Conservation (phyloP, 176 grass and related monocot genomes). For the Elaeis guineensis region DNA sequence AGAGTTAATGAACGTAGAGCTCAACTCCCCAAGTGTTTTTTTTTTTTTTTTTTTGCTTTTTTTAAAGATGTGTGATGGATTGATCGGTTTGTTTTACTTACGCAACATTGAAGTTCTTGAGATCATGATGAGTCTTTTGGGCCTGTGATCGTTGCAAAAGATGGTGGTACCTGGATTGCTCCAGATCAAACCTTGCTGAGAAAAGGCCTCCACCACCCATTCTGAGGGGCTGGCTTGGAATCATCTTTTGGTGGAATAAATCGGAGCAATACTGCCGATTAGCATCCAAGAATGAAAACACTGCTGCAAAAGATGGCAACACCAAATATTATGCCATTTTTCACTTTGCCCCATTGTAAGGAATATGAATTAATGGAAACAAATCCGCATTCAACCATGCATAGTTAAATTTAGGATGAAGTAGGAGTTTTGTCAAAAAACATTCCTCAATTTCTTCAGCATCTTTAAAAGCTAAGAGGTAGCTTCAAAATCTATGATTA, state of each 20-base stretch:
- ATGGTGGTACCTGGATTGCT: slow-evolving; percentile 35
- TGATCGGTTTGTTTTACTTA: background rate
- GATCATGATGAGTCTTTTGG: slow-evolving; percentile 34
- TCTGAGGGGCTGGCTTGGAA: slow-evolving; percentile 18
- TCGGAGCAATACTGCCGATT: slow-evolving; percentile 16
- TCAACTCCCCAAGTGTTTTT: no score
- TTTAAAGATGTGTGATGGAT: no score
- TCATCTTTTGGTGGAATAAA: slow-evolving; percentile 57
- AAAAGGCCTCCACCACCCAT: slow-evolving; percentile 36
- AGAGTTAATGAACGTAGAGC: slow-evolving; percentile 22
- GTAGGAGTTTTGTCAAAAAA: no score
- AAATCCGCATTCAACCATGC: no score
- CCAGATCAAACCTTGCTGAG: slow-evolving; percentile 23
- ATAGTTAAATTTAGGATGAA: no score
- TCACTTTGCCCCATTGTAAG: no score
- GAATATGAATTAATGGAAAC: no score
- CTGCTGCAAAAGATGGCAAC: slow-evolving; percentile 18
- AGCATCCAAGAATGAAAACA: slow-evolving; percentile 59
- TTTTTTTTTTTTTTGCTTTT: no score
- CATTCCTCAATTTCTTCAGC: no score
- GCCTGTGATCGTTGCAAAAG: slow-evolving; percentile 32
- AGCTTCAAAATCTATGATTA: no score
- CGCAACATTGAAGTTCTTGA: slow-evolving; percentile 49
- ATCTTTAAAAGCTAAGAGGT: no score
- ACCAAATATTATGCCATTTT: no score